phyloP scores from a whole-genome alignment of 805 yeast genomes.

The Candida germanica region DNA sequence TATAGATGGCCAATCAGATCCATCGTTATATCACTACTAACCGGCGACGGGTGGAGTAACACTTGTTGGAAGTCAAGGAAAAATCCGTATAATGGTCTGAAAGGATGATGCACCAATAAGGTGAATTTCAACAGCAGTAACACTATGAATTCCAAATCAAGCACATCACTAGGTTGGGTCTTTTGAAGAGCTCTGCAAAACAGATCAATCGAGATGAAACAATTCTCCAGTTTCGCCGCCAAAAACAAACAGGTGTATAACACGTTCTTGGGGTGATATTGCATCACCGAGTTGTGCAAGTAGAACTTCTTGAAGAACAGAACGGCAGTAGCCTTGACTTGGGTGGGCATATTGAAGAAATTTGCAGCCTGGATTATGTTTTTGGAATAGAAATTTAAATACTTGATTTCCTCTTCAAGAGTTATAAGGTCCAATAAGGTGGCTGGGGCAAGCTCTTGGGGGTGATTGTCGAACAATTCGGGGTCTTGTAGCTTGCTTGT shows the following conservation, averaged over 20 bases:
- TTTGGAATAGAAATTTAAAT: slow-evolving; percentile 69
- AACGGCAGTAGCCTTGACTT: slow-evolving; percentile 83
- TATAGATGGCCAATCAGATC: slow-evolving; percentile 62
- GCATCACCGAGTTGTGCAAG: slow-evolving; percentile 77
- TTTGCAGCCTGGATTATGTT: slow-evolving; percentile 68
- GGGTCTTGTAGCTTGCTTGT: slow-evolving; percentile 19
- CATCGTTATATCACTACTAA: slow-evolving; percentile 1
- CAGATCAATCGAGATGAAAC: slow-evolving; percentile 78
- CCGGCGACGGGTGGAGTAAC: slow-evolving; percentile 21
- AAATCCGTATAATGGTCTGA: slow-evolving; percentile 88
- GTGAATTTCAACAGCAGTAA: slow-evolving; percentile 76
- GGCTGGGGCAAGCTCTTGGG: slow-evolving; percentile 26
- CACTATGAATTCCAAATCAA: slow-evolving; percentile 76
- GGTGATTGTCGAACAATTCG: slow-evolving; percentile 24
- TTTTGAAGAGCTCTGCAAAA: slow-evolving; percentile 71
- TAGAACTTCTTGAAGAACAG: slow-evolving; percentile 80
- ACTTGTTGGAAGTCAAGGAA: slow-evolving; percentile 79
- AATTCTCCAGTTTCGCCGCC: slow-evolving; percentile 91
- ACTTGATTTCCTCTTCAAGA: slow-evolving; percentile 65
- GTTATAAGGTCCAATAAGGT: slow-evolving; percentile 46
- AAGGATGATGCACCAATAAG: slow-evolving; percentile 83
- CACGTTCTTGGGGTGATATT: slow-evolving; percentile 79
- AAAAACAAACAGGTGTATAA: slow-evolving; percentile 72
- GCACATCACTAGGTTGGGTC: slow-evolving; percentile 60
- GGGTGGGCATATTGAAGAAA: slow-evolving; percentile 80